Evolutionary conservation across 2,329 filamentous ascomycete species (phyloP), one percentile per base, ranked within the genome.

Genomic region (Nigrospora oryzae): DNA sequence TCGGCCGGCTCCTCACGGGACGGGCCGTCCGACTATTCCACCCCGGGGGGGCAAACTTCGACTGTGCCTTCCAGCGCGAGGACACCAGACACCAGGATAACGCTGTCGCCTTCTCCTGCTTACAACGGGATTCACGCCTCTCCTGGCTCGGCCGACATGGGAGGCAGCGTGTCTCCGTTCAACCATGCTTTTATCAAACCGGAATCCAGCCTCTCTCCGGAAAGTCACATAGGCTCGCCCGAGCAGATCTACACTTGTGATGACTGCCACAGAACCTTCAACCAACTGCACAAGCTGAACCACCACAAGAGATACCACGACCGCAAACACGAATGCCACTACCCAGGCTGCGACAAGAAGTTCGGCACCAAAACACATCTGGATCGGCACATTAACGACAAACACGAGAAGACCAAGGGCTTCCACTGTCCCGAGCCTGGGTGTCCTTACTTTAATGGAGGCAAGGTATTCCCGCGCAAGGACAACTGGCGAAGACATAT

Each of bases 401-500:
- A 77, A 46, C 77, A 81, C 56, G 68, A 70, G 51, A 79, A 79
- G 63, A 75, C 71, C 47, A 75, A 74, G 57, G 77, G 77, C 47
- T 81, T 75, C 45, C 75, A 80, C 56, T 81, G 77, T 52, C 73
- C 69, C 0, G 67, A 76, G 5, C 65, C 64, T 2, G 69, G 68
- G 7, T 81, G 77, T 52, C 66, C 73, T 5, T 81, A 77, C 54
- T 79, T 75, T n/a, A 69, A 67, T 45, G 77, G 77, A 10, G 74
- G 76, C 44, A 79, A 77, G 49, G 74, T 72, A 0, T 81, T 81
- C 51, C 75, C 77, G 1, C 64, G 77, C 43, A 81, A 81, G 54
- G 77, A 81, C 53, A 81, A 81, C 58, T 81, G 77, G 77, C 73
- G 76, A 52, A 64, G 77, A 45, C 77, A 81, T 55, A 80, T 81